Percentiles rank a stretch among this genome's conserved stretches.
Conservation (phyloP, 2,329 filamentous ascomycete genomes). For the Cadophora malorum region DNA sequence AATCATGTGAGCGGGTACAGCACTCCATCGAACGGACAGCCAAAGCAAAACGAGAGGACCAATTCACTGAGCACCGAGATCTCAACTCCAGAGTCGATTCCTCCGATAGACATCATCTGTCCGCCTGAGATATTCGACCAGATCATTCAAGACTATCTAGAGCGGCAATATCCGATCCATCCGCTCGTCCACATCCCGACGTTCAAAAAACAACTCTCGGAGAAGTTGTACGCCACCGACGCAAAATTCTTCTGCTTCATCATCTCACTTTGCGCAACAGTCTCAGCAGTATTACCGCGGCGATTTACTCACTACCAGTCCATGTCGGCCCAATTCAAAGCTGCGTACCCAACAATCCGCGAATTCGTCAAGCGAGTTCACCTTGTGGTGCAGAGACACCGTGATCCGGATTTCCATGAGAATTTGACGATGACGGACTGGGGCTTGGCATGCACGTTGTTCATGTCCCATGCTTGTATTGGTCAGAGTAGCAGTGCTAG, state of each 20-base stretch:
- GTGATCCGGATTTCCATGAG: conserved; percentile 3
- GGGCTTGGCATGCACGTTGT: neutral
- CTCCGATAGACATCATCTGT: neutral
- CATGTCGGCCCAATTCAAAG: neutral
- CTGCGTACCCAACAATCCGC: neutral
- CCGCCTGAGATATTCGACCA: neutral
- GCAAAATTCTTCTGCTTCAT: neutral
- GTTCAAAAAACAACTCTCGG: neutral
- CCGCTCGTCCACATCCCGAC: conserved; percentile 7
- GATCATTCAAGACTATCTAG: conserved; percentile 1
- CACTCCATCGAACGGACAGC: neutral
- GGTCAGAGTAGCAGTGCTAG: neutral
- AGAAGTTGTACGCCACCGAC: neutral
- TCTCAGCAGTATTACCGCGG: neutral
- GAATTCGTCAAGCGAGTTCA: conserved; percentile 12
- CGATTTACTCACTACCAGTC: neutral
- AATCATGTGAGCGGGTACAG: neutral
- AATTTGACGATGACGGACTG: conserved; percentile 1
- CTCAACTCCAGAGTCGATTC: neutral
- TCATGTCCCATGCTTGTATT: neutral
- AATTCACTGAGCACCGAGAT: neutral
- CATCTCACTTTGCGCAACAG: neutral
- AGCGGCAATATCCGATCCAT: neutral
- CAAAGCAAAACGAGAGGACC: neutral
- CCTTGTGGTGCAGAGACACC: neutral